Conservation (phyloP, 2,329 filamentous ascomycete species). For the Golovinomyces cichoracearum region DNA sequence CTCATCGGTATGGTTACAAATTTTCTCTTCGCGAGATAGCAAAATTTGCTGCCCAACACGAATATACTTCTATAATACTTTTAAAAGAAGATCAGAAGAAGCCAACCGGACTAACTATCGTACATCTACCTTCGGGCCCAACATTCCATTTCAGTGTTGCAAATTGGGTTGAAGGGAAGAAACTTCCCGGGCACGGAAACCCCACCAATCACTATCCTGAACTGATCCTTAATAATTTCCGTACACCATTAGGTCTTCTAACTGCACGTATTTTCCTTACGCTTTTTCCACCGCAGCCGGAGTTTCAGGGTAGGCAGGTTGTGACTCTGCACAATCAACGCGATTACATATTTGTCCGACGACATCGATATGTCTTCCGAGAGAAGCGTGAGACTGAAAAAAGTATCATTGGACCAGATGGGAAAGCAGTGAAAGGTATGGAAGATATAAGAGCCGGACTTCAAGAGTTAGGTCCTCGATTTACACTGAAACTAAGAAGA, state of each 20-base stretch:
- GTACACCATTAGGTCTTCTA: constrained; percentile 68
- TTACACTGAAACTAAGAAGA: constrained; percentile 69
- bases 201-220: constrained; percentile 78
- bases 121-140: constrained; percentile 61
- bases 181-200: constrained; percentile 67
- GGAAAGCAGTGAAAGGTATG: constrained; percentile 58
- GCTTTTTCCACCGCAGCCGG: constrained; percentile 55
- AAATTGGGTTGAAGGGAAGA: constrained; percentile 73
- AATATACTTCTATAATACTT: constrained; percentile 63
- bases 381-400: constrained; percentile 75
- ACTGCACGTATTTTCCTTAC: constrained; percentile 64
- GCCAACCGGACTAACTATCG: constrained; percentile 55
- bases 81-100: constrained; percentile 75
- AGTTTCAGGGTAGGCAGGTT: constrained; percentile 66
- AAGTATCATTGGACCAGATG: constrained; percentile 54
- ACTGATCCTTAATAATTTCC: constrained; percentile 78
- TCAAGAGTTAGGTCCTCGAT: constrained; percentile 65
- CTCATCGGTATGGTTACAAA: constrained; percentile 64
- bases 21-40: constrained; percentile 82
- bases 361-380: constrained; percentile 78
- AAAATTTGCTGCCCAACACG: constrained; percentile 54
- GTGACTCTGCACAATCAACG: constrained; percentile 85
- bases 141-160: constrained; percentile 81
- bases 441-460: constrained; percentile 66
- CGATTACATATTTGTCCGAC: constrained; percentile 80